A percentile compares a stretch with the other conserved stretches of the same genome.
Evolutionary conservation across 768 basidiomycete species (phyloP).

Genomic region (Hypholoma sublateritium): DNA sequence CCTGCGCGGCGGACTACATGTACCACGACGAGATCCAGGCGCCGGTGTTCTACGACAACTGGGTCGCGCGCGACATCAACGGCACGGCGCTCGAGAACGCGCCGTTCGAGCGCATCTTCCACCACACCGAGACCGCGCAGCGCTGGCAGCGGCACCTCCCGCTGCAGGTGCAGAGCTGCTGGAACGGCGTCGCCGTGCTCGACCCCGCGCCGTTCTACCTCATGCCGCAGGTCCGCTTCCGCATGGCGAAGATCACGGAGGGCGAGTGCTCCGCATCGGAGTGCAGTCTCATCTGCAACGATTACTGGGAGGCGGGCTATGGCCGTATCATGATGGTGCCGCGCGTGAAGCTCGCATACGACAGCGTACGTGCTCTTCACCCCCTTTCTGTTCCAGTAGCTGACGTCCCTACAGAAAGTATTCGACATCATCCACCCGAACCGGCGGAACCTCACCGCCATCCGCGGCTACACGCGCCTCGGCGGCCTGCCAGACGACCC

Average conservation of each 20-base stretch:
- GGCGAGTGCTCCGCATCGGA: conserved; percentile 95
- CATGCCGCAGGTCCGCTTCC: conserved; percentile 88
- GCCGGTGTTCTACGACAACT: conserved; percentile 97
- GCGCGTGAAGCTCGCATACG: conserved; percentile 94
- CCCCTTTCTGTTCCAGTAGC: neutral
- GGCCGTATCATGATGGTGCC: conserved; percentile 98
- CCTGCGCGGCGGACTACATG: conserved; percentile 99
- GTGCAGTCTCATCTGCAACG: conserved; percentile 96
- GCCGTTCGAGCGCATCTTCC: conserved; percentile 93
- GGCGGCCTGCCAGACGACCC: conserved; percentile 96
- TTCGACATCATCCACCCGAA: conserved; percentile 93
- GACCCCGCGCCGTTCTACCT: conserved; percentile 96
- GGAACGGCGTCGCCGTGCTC: conserved; percentile 96
- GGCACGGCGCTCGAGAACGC: conserved; percentile 98
- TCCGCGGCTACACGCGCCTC: conserved; percentile 90
- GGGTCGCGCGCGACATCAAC: conserved; percentile 99
- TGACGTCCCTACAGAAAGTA: conserved; percentile 61
- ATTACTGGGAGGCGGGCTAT: conserved; percentile 96
- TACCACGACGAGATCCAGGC: conserved; percentile 93
- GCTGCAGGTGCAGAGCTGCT: conserved; percentile 95
- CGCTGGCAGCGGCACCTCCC: conserved; percentile 93
- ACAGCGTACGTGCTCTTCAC: conserved; percentile 53
- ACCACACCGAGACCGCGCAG: conserved; percentile 69
- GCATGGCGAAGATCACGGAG: conserved; percentile 89
- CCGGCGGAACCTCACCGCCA: conserved; percentile 91